Evolutionary conservation across 257 asterid genomes (phyloP).

Genomic region (Eucommia ulmoides): DNA sequence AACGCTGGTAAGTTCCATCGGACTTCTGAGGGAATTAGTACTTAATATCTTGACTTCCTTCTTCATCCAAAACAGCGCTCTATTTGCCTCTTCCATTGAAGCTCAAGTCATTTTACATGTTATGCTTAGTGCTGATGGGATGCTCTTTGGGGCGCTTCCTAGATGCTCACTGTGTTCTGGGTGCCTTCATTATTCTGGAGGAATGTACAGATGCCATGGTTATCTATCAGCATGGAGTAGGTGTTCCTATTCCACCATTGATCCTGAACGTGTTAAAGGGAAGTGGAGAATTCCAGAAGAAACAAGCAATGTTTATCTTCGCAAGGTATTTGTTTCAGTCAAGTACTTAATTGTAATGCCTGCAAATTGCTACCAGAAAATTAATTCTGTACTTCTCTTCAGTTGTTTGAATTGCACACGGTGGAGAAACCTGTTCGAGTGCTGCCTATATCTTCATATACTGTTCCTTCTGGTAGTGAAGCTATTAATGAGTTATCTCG

Average conservation of each 20-base stretch:
- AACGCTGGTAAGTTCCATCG: slow-evolving; percentile 48
- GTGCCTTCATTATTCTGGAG: not conserved
- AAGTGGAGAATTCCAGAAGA: slow-evolving; percentile 89
- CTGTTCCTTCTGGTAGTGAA: slow-evolving; percentile 29
- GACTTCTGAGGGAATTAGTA: too few species aligned
- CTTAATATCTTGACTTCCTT: too few species aligned
- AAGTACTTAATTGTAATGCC: not conserved
- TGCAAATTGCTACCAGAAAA: too few species aligned
- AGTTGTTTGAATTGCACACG: slow-evolving; percentile 94
- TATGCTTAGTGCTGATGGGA: slow-evolving; percentile 73
- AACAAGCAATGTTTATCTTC: slow-evolving; percentile 58
- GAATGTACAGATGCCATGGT: not conserved
- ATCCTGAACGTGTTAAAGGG: not conserved
- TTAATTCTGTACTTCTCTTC: too few species aligned
- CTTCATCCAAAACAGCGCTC: too few species aligned
- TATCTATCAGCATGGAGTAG: not conserved
- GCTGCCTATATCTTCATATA: slow-evolving; percentile 48
- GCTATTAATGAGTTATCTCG: slow-evolving; percentile 21
- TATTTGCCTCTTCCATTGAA: not conserved
- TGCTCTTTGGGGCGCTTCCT: not conserved
- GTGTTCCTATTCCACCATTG: not conserved
- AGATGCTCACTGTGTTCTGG: slow-evolving; percentile 1
- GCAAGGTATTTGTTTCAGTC: slow-evolving; percentile 37
- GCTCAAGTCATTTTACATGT: slow-evolving; percentile 1
- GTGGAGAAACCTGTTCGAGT: slow-evolving; percentile 53